phyloP scores from a whole-genome alignment of 1,284 basidiomycete genomes.

The Papiliotrema terrestris region DNA sequence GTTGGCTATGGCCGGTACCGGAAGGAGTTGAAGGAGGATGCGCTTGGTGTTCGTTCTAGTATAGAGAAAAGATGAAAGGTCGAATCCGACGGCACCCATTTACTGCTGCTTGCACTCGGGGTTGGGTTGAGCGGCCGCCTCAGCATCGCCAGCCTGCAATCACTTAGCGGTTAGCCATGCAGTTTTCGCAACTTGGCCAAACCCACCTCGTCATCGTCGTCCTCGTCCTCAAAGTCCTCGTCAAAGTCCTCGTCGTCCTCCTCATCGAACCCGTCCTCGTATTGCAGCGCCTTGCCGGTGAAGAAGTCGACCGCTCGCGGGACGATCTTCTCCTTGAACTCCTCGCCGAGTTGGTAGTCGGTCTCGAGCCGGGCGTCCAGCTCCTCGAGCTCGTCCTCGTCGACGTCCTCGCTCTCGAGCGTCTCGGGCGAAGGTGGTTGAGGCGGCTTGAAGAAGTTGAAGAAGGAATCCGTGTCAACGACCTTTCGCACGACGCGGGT shows the following conservation, averaged over 20 bases:
- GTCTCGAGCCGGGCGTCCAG: conserved; percentile 90
- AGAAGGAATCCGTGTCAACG: conserved; percentile 85
- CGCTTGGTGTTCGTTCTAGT: too few relatives aligned
- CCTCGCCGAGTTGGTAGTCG: conserved; percentile 98
- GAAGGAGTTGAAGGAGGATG: too few relatives aligned
- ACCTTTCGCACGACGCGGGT: conserved; percentile 88
- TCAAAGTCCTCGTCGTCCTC: conserved; percentile 52
- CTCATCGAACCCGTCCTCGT: conserved; percentile 65
- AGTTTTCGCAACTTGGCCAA: too few relatives aligned
- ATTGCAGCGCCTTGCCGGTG: conserved; percentile 91
- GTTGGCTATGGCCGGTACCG: too few relatives aligned
- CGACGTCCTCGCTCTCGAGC: conserved; percentile 69
- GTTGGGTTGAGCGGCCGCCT: conserved; percentile 18
- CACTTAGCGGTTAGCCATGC: conserved; percentile 20
- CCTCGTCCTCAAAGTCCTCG: conserved; percentile 46
- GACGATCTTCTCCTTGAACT: conserved; percentile 96
- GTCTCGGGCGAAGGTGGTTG: conserved; percentile 65
- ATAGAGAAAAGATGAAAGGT: too few relatives aligned
- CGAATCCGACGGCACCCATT: neutral
- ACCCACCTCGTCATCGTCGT: conserved; percentile 46
- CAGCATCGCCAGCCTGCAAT: conserved; percentile 25
- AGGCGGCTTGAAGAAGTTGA: conserved; percentile 96
- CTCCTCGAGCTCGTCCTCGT: conserved; percentile 82
- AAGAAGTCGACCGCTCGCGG: conserved; percentile 94
- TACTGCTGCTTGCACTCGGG: conserved; percentile 48